A percentile compares a stretch with the other conserved stretches of the same genome.
Conservation (phyloP, 192 early-diverging fungal genomes). For the Helicostylum pulchrum region DNA sequence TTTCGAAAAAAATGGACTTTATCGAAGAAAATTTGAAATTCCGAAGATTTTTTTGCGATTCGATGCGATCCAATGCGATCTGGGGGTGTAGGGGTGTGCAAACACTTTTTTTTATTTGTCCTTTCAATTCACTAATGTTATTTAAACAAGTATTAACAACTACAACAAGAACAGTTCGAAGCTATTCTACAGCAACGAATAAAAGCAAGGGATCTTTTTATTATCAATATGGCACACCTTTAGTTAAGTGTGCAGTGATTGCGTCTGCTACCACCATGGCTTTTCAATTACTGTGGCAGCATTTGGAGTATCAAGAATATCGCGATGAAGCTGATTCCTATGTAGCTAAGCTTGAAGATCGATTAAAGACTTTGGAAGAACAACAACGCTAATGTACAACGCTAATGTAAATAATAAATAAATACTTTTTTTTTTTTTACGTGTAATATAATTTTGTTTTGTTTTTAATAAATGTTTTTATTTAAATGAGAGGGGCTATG, state of each 20-base stretch:
- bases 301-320: constrained; percentile 38
- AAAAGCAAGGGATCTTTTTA: constrained; percentile 14
- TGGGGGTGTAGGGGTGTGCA: too few species aligned
- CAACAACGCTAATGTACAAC: neutral
- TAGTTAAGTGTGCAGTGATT: constrained; percentile 31
- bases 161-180: neutral
- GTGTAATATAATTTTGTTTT: neutral
- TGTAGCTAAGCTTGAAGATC: constrained; percentile 22
- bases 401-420: neutral
- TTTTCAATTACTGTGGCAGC: constrained; percentile 24
- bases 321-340: constrained; percentile 23
- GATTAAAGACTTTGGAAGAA: constrained; percentile 25
- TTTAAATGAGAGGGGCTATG: neutral
- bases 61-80: too few species aligned
- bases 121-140: neutral
- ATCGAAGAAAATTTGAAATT: too few species aligned
- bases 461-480: neutral
- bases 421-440: neutral
- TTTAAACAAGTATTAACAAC: constrained; percentile 1
- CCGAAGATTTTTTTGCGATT: too few species aligned
- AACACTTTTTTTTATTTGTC: too few species aligned
- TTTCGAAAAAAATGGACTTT: too few species aligned
- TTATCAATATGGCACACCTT: constrained; percentile 36
- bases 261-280: constrained; percentile 29
- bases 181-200: neutral